Conservation (phyloP, 2,329 filamentous ascomycete genomes). For the Coniochaeta sp. region DNA sequence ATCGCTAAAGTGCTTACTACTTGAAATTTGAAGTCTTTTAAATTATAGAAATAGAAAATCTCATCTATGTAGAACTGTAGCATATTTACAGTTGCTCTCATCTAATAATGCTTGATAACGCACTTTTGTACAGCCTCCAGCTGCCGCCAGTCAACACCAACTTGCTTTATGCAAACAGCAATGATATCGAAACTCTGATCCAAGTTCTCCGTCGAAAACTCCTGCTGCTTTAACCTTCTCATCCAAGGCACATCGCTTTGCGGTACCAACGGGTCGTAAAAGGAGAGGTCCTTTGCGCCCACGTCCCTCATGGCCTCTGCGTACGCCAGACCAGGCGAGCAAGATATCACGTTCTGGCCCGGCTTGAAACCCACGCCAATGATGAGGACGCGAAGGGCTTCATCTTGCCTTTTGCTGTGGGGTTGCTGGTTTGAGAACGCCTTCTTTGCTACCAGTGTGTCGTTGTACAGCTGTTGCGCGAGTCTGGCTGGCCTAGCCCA, state of each 20-base stretch:
- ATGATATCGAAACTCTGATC: neutral
- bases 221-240: neutral
- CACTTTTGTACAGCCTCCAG: neutral
- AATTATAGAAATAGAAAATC: neutral
- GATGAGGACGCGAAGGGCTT: constrained; percentile 28
- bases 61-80: neutral
- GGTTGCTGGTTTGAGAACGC: neutral
- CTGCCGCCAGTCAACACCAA: neutral
- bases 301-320: neutral
- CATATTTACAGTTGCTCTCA: neutral
- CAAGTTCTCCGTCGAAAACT: neutral
- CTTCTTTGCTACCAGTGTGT: constrained; percentile 1
- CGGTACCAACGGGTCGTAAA: constrained; percentile 1
- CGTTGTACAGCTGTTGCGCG: constrained; percentile 21
- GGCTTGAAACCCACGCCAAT: constrained; percentile 43
- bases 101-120: neutral
- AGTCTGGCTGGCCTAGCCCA: constrained; percentile 30
- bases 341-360: constrained; percentile 37
- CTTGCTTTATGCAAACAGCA: neutral
- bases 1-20: no score
- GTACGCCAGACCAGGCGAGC: constrained; percentile 28
- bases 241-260: constrained; percentile 1
- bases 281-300: neutral
- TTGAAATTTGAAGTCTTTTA: no score
- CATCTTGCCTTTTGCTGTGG: neutral